Conservation (phyloP, 2,329 filamentous ascomycete genomes). For the Pleurostoma richardsiae region DNA sequence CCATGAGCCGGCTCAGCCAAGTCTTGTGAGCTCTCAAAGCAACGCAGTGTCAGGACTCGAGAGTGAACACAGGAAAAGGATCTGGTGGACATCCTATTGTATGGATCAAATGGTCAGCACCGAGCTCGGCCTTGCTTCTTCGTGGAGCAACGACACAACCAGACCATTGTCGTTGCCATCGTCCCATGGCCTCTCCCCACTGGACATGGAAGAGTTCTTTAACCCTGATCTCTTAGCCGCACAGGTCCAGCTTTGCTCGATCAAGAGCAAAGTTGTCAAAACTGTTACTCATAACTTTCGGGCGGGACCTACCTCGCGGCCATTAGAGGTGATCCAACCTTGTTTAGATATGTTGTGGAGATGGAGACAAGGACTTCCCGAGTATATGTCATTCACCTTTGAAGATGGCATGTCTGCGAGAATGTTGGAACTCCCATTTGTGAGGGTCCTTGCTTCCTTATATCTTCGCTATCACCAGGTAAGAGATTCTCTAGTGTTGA, state of each 20-base stretch:
- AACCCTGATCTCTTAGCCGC: neutral
- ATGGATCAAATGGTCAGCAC: slow-evolving; percentile 9
- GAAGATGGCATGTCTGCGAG: neutral
- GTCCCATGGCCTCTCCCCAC: neutral
- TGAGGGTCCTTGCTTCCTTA: neutral
- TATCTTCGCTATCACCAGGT: neutral
- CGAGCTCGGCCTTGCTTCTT: slow-evolving; percentile 5
- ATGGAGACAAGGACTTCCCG: neutral
- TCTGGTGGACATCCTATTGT: slow-evolving; percentile 11
- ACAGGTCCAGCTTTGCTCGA: neutral
- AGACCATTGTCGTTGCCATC: neutral
- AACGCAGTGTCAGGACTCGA: neutral
- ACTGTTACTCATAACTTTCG: neutral
- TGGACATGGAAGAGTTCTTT: neutral
- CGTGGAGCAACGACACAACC: neutral
- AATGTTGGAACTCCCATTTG: neutral
- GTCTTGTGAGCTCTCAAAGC: neutral
- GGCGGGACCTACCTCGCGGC: neutral
- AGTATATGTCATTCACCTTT: neutral
- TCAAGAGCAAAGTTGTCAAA: neutral
- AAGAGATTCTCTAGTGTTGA: neutral
- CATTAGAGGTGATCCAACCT: neutral
- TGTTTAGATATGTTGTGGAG: neutral
- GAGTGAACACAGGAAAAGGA: slow-evolving; percentile 6
- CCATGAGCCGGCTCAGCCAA: neutral